phyloP scores from a whole-genome alignment of 208 protist species.

The Leishmania amazonensis region DNA sequence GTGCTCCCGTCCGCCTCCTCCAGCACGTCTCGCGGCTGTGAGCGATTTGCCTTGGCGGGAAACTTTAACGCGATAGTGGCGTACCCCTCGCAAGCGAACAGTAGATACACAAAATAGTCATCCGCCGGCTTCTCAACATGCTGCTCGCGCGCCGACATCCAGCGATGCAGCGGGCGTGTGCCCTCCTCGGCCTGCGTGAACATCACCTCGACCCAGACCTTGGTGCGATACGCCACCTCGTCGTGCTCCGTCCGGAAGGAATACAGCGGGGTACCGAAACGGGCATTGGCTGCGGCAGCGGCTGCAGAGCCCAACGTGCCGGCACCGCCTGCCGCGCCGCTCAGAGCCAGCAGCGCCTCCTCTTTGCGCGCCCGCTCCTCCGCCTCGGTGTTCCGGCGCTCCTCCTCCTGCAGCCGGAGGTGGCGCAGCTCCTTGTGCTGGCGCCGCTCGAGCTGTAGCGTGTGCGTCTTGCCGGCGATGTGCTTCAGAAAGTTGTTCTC shows the following conservation, averaged over 20 bases:
- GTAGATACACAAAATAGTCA: conserved; percentile 74
- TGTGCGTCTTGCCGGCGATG: conserved; percentile 77
- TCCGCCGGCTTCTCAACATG: conserved; percentile 53
- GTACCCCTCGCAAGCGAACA: conserved; percentile 90
- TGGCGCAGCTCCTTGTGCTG: conserved; percentile 53
- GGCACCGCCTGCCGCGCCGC: conserved; percentile 5
- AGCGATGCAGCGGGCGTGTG: conserved; percentile 78
- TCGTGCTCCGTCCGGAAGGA: conserved; percentile 79
- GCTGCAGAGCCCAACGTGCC: conserved; percentile 1
- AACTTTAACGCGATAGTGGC: conserved; percentile 81
- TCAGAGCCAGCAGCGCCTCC: conserved; percentile 45
- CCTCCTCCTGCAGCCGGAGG: conserved; percentile 66
- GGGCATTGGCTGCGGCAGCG: conserved; percentile 20
- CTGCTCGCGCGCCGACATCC: conserved; percentile 84
- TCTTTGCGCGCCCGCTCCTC: conserved; percentile 44
- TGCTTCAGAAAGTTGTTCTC: conserved; percentile 86
- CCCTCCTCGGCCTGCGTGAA: conserved; percentile 62
- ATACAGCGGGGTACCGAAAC: conserved; percentile 64
- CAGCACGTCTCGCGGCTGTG: conserved; percentile 34
- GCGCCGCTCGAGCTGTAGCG: conserved; percentile 64
- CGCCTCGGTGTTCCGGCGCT: conserved; percentile 52
- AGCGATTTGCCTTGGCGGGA: conserved; percentile 42
- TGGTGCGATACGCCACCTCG: conserved; percentile 50
- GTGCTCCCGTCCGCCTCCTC: conserved; percentile 31
- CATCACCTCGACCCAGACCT: conserved; percentile 81